Percentiles rank a stretch among this genome's conserved stretches.
Conservation (phyloP, 768 basidiomycete species). For the Glaciozyma antarctica region DNA sequence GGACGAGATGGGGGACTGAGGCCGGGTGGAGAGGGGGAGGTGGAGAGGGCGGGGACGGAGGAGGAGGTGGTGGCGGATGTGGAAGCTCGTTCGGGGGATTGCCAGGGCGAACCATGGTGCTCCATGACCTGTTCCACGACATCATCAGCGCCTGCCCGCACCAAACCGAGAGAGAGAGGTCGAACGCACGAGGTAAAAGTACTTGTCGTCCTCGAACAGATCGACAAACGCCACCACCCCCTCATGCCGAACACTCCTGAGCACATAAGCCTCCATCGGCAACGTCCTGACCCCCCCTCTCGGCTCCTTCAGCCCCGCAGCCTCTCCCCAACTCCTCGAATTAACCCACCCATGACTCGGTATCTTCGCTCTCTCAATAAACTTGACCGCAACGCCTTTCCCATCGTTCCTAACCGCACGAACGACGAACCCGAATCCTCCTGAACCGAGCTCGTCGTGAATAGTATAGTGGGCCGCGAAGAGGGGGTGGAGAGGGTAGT, state of each 20-base stretch:
- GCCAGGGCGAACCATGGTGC: conserved; percentile 86
- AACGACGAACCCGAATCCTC: conserved; percentile 93
- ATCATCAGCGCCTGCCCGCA: not conserved
- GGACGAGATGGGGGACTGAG: conserved; percentile 20
- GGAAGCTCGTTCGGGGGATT: conserved; percentile 11
- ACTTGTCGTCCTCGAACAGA: conserved; percentile 69
- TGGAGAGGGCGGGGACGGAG: conserved; percentile 13
- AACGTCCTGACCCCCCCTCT: conserved; percentile 39
- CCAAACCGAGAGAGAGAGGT: not conserved
- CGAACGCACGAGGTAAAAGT: conserved; percentile 72
- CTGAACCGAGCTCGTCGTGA: conserved; percentile 56
- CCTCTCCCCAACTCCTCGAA: conserved; percentile 16
- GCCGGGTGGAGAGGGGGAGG: not conserved
- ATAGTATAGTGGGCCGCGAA: conserved; percentile 38
- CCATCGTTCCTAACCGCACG: conserved; percentile 59
- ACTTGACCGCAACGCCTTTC: conserved; percentile 82
- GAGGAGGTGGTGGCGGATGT: conserved; percentile 1
- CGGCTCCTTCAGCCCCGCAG: conserved; percentile 18
- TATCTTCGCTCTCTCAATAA: conserved; percentile 53
- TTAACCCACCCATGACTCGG: conserved; percentile 37
- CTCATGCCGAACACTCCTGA: conserved; percentile 62
- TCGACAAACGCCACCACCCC: conserved; percentile 76
- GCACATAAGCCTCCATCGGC: conserved; percentile 71
- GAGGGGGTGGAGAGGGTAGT: conserved; percentile 30
- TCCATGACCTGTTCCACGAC: conserved; percentile 45